phyloP scores from a whole-genome alignment of 352 stramenopile genomes.

The Pseudoperonospora humuli region DNA sequence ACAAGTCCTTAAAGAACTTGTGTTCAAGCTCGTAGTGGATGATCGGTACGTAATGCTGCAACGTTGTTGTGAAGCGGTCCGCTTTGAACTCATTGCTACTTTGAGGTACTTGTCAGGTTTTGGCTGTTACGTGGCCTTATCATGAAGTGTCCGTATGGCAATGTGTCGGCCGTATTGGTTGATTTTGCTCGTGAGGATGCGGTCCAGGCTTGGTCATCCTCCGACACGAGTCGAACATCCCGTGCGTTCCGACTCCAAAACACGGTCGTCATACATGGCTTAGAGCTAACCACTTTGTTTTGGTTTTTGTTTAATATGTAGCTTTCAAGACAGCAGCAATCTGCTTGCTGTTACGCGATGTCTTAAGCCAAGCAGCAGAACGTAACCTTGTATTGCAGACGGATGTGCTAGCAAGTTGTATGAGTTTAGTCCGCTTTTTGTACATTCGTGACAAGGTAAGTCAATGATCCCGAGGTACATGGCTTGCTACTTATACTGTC shows the following conservation, averaged over 20 bases:
- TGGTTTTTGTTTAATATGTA: constrained; percentile 2
- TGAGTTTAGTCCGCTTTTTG: constrained; percentile 59
- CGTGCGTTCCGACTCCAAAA: constrained; percentile 19
- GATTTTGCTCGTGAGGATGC: constrained; percentile 48
- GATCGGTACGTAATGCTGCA: constrained; percentile 25
- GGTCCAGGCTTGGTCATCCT: constrained; percentile 32
- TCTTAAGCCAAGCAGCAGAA: constrained; percentile 37
- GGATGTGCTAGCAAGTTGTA: constrained; percentile 55
- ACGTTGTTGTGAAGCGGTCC: background rate
- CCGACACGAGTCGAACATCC: constrained; percentile 7
- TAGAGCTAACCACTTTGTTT: constrained; percentile 1
- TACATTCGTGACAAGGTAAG: constrained; percentile 54
- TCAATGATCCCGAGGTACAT: constrained; percentile 4
- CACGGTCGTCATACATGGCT: background rate
- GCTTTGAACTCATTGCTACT: background rate
- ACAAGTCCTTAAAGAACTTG: constrained; percentile 25
- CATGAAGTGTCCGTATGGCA: constrained; percentile 62
- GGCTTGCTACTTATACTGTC: background rate
- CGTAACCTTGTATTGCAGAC: constrained; percentile 51
- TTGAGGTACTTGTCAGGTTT: constrained; percentile 27
- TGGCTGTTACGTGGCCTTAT: constrained; percentile 32
- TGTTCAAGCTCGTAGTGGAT: constrained; percentile 26
- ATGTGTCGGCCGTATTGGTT: constrained; percentile 54
- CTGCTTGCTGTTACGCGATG: constrained; percentile 22
- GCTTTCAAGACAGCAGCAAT: constrained; percentile 25